Conservation (phyloP, 768 basidiomycete species). For the Lanmaoa rubissima region DNA sequence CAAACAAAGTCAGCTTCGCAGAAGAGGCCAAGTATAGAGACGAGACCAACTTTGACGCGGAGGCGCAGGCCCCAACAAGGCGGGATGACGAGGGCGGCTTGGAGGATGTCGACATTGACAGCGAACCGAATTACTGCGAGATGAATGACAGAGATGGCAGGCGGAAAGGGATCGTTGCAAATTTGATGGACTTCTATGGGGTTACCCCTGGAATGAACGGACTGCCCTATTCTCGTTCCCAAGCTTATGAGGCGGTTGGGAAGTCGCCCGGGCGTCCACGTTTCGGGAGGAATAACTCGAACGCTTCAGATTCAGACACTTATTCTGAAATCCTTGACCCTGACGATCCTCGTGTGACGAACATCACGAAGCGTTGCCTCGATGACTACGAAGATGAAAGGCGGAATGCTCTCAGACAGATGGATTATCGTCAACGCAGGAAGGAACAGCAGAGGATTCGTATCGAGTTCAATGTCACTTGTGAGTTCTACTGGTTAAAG, state of each 20-base stretch:
- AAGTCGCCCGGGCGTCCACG: conserved; percentile 9
- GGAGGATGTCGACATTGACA: conserved; percentile 17
- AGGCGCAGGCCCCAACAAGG: conserved; percentile 19
- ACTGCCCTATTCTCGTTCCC: conserved; percentile 26
- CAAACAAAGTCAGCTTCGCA: conserved; percentile 42
- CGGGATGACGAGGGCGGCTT: conserved; percentile 13
- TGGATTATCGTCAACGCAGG: conserved; percentile 66
- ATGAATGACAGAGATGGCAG: conserved; percentile 26
- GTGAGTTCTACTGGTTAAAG: conserved; percentile 39
- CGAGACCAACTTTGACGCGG: conserved; percentile 20
- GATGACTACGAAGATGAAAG: conserved; percentile 64
- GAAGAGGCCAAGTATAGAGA: conserved; percentile 18
- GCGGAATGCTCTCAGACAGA: conserved; percentile 55
- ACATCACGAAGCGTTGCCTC: conserved; percentile 45
- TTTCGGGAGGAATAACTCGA: conserved; percentile 41
- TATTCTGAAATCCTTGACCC: conserved; percentile 60
- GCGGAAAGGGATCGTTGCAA: conserved; percentile 27
- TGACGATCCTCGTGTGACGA: conserved; percentile 72
- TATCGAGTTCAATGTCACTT: conserved; percentile 74
- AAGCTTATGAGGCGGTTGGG: conserved; percentile 14
- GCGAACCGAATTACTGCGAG: conserved; percentile 13
- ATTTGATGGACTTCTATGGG: conserved; percentile 34
- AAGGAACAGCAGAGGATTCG: conserved; percentile 62
- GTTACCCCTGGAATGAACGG: conserved; percentile 21
- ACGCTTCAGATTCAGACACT: conserved; percentile 38